These are phyloP conservation scores for Chloromonas sp. DNA, from an alignment of 163 green algal genomes.

Conservation along the genomic window DNA sequence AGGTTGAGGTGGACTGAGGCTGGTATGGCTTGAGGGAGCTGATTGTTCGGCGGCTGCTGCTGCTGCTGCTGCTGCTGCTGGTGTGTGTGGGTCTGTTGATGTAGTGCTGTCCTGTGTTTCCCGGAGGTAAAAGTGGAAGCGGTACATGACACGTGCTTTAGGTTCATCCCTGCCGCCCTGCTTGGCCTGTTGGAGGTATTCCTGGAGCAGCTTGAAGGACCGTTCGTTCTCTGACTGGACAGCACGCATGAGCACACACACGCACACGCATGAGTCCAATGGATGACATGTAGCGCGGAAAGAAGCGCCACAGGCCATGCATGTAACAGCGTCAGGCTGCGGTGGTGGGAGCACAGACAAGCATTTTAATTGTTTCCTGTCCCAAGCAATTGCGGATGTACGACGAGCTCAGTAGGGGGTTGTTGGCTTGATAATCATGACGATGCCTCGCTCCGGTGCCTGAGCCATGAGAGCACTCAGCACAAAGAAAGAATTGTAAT, in stretches of 20 bases:
- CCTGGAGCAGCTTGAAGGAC: constrained; percentile 44
- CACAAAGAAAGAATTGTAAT: too few species aligned
- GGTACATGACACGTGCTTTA: constrained; percentile 23
- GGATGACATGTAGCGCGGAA: too few species aligned
- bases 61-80: background rate
- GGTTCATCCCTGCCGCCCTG: constrained; percentile 10
- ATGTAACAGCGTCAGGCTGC: too few species aligned
- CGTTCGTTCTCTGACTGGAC: constrained; percentile 40
- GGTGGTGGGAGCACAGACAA: too few species aligned
- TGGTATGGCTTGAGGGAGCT: background rate
- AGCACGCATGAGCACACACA: background rate
- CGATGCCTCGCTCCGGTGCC: too few species aligned
- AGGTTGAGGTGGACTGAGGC: background rate
- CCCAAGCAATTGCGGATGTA: too few species aligned
- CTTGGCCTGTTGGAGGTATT: constrained; percentile 22
- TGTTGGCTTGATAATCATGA: too few species aligned
- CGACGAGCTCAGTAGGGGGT: too few species aligned
- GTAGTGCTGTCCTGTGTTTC: background rate
- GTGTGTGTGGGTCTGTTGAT: background rate
- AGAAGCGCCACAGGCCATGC: too few species aligned
- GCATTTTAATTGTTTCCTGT: too few species aligned
- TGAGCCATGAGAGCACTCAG: too few species aligned
- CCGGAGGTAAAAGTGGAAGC: constrained; percentile 34
- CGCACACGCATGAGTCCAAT: background rate
- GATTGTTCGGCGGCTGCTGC: background rate